A percentile compares a stretch with the other conserved stretches of the same genome.
phyloP scores from a whole-genome alignment of 2,329 filamentous ascomycete genomes.

The Ceratocystis cacaofunesta region DNA sequence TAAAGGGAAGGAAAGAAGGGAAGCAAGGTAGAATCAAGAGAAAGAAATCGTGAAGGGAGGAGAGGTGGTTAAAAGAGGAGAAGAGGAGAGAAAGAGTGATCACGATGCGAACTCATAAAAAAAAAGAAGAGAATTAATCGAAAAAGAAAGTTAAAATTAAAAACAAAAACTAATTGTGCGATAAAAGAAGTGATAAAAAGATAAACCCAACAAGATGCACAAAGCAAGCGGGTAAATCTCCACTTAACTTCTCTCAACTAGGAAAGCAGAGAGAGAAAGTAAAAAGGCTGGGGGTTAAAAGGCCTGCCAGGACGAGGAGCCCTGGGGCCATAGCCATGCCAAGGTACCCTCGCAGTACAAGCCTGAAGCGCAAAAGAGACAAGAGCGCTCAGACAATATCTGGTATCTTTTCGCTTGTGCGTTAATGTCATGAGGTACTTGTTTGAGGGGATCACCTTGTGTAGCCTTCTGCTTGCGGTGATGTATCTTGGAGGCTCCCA shows the following conservation, averaged over 20 bases:
- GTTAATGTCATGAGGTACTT: background rate
- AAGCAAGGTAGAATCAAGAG: slow-evolving; percentile 4
- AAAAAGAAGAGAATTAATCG: background rate
- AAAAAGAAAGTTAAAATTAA: background rate
- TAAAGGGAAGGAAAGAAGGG: background rate
- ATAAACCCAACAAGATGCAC: background rate
- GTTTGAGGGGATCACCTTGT: background rate
- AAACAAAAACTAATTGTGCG: background rate
- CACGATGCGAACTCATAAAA: background rate
- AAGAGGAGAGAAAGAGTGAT: background rate
- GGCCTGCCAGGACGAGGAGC: background rate
- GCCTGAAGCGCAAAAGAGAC: background rate
- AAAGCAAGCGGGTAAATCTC: background rate
- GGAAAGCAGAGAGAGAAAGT: background rate
- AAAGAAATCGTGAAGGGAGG: background rate
- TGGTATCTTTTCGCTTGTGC: slow-evolving; percentile 5
- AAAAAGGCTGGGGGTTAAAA: slow-evolving; percentile 1
- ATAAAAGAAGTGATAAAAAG: background rate
- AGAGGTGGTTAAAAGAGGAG: background rate
- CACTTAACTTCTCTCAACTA: background rate
- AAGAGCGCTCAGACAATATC: slow-evolving; percentile 1
- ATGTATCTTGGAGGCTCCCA: background rate
- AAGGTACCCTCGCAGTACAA: background rate
- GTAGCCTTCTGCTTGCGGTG: background rate
- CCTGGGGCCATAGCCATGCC: background rate